Evolutionary conservation across 345 rosid genomes (phyloP).

Genomic region (Leavenworthia alabamica): DNA sequence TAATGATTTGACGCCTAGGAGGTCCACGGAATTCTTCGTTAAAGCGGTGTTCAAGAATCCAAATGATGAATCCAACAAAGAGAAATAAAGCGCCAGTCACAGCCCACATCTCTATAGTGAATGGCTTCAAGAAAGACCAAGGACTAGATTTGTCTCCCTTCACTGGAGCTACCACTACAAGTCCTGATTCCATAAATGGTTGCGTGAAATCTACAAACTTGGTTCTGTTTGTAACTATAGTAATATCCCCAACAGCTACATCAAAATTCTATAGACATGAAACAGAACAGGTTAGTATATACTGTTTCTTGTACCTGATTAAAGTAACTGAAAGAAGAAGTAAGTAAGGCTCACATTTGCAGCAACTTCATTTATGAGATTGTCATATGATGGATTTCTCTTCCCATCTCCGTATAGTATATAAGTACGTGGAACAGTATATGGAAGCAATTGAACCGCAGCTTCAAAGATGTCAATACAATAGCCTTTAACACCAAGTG

Average conservation of each 20-base stretch:
- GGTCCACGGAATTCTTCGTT: slow-evolving; percentile 85
- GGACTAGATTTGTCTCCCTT: slow-evolving; percentile 64
- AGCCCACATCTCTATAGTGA: slow-evolving; percentile 74
- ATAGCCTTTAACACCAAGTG: slow-evolving; percentile 75
- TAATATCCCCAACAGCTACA: slow-evolving; percentile 79
- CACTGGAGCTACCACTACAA: slow-evolving; percentile 75
- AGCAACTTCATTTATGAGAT: slow-evolving; percentile 52
- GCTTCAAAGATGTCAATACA: slow-evolving; percentile 92
- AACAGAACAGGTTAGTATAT: slow-evolving; percentile 1
- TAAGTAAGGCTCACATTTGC: slow-evolving; percentile 50
- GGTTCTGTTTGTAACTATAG: slow-evolving; percentile 69
- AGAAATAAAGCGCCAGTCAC: slow-evolving; percentile 80
- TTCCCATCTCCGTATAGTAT: slow-evolving; percentile 58
- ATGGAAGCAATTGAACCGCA: slow-evolving; percentile 72
- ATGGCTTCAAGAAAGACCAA: slow-evolving; percentile 96
- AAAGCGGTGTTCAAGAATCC: slow-evolving; percentile 94
- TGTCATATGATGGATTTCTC: slow-evolving; percentile 54
- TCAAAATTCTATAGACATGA: slow-evolving; percentile 52
- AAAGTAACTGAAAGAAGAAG: neutral
- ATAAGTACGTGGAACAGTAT: slow-evolving; percentile 69
- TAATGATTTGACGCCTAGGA: slow-evolving; percentile 74
- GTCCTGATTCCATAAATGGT: slow-evolving; percentile 81
- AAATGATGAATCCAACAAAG: slow-evolving; percentile 79
- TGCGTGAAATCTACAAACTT: slow-evolving; percentile 86
- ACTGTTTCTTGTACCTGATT: slow-evolving; percentile 1